A percentile compares a stretch with the other conserved stretches of the same genome.
Conservation (phyloP, 352 stramenopile genomes). For the Globisporangium iwayamae region DNA sequence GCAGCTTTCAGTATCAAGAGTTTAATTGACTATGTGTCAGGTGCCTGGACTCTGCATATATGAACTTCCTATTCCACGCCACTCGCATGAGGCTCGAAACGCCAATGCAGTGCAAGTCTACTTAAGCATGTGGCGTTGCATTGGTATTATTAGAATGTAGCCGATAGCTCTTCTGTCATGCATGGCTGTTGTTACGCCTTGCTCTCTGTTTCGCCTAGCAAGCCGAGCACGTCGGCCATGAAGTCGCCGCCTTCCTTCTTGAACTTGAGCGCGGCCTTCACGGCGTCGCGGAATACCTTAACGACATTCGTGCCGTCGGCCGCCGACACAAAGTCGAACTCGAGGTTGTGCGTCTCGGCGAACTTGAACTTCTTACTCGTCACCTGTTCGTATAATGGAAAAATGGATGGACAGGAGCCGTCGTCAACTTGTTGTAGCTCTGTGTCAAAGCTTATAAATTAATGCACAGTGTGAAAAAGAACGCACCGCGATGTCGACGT, state of each 20-base stretch:
- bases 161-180: too few species aligned
- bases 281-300: slow-evolving; percentile 91
- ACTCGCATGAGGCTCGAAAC: too few species aligned
- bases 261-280: slow-evolving; percentile 82
- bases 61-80: too few species aligned
- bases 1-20: too few species aligned
- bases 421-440: too few species aligned
- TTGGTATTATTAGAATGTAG: not conserved
- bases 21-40: too few species aligned
- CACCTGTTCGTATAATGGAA: slow-evolving; percentile 43
- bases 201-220: slow-evolving; percentile 72
- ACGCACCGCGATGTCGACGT: slow-evolving; percentile 91
- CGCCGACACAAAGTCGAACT: slow-evolving; percentile 93
- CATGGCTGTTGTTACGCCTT: not conserved
- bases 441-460: not conserved
- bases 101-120: too few species aligned
- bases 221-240: slow-evolving; percentile 88
- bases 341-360: slow-evolving; percentile 90
- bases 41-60: too few species aligned
- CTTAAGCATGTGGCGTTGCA: too few species aligned
- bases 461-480: not conserved
- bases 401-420: not conserved
- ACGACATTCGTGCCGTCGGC: slow-evolving; percentile 96
- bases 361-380: slow-evolving; percentile 97
- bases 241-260: slow-evolving; percentile 91